Conservation (phyloP, 169 alveolate genomes). For the Besnoitia besnoiti region DNA sequence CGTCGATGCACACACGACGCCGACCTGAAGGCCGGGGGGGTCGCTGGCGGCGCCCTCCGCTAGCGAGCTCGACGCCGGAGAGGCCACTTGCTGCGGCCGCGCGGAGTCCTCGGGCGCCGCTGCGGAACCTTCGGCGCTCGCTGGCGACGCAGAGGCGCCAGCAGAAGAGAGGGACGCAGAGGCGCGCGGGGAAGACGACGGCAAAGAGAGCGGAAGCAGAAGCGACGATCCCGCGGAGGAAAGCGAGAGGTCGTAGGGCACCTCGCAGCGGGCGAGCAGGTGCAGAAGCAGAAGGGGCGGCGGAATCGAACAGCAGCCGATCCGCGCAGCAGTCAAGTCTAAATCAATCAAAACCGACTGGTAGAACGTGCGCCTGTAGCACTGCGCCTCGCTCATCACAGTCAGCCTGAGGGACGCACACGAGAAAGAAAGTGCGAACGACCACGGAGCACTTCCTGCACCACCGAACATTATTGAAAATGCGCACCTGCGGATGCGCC, state of each 20-base stretch:
- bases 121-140: not conserved
- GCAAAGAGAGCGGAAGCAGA: not conserved
- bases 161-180: not conserved
- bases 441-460: too few relatives aligned
- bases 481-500: too few relatives aligned
- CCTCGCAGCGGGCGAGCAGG: not conserved
- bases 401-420: not conserved
- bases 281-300: not conserved
- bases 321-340: not conserved
- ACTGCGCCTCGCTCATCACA: not conserved
- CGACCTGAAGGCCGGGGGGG: not conserved
- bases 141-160: not conserved
- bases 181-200: not conserved
- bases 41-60: not conserved
- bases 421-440: not conserved
- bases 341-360: constrained; percentile 12
- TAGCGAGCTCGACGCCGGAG: too few relatives aligned
- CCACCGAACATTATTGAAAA: too few relatives aligned
- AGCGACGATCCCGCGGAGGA: not conserved
- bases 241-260: not conserved
- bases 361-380: constrained; percentile 19
- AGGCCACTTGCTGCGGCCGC: too few relatives aligned
- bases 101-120: not conserved
- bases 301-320: not conserved
- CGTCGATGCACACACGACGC: not conserved